Conservation (phyloP, 768 basidiomycete species). For the Lactifluus pinguis region DNA sequence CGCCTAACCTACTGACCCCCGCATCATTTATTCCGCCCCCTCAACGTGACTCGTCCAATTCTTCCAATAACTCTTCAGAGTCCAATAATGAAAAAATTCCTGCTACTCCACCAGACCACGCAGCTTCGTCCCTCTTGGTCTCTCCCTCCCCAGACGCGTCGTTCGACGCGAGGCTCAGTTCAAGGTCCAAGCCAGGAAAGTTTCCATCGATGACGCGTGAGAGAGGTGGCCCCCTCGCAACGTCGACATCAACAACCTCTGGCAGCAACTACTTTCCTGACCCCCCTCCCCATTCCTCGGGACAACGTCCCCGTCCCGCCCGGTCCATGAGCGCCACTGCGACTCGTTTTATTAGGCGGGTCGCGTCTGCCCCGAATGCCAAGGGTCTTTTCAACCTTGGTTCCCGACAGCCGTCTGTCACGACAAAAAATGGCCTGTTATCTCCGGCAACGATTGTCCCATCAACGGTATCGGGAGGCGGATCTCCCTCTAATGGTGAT, state of each 20-base stretch:
- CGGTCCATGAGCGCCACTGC: constrained; percentile 65
- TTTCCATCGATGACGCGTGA: constrained; percentile 23
- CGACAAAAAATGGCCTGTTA: constrained; percentile 69
- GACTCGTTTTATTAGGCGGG: constrained; percentile 85
- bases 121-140: constrained; percentile 21
- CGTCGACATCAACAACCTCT: constrained; percentile 33
- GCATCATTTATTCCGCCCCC: constrained; percentile 44
- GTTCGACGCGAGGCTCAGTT: constrained; percentile 14
- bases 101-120: constrained; percentile 13
- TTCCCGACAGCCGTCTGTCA: constrained; percentile 41
- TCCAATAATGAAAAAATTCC: constrained; percentile 37
- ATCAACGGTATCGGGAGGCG: constrained; percentile 41
- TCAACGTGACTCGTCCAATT: constrained; percentile 69
- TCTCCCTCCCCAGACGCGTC: constrained; percentile 17
- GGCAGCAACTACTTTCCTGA: constrained; percentile 42
- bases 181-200: constrained; percentile 27
- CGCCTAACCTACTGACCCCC: constrained; percentile 44
- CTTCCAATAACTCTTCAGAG: constrained; percentile 69
- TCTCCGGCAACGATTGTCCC: constrained; percentile 59
- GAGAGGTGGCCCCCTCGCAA: constrained; percentile 32
- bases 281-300: constrained; percentile 25
- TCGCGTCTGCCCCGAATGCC: constrained; percentile 94
- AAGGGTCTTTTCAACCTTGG: constrained; percentile 75
- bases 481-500: constrained; percentile 32
- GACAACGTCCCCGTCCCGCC: constrained; percentile 45